Percentiles rank a stretch among this genome's conserved stretches.
Conservation (phyloP, 2,329 filamentous ascomycete genomes). For the Pseudocercospora fijiensis region DNA sequence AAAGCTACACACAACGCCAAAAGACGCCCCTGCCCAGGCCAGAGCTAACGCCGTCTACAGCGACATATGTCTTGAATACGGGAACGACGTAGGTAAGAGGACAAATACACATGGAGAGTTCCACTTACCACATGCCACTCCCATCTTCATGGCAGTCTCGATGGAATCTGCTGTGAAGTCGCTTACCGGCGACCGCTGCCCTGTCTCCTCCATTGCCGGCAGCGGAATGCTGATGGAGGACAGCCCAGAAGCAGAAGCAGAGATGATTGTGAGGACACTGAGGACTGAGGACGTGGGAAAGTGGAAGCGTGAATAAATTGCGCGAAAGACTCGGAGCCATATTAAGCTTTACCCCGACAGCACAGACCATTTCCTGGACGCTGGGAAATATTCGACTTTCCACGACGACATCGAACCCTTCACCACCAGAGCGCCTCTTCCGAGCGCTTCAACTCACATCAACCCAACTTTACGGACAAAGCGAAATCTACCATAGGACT, state of each 20-base stretch:
- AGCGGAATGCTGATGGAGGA: neutral
- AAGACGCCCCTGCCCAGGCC: too few species aligned
- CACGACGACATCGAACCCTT: neutral
- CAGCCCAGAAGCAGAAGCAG: slow-evolving; percentile 2
- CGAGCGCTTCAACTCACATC: slow-evolving; percentile 15
- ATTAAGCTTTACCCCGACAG: neutral
- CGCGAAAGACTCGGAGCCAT: neutral
- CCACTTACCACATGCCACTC: slow-evolving; percentile 37
- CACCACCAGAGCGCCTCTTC: neutral
- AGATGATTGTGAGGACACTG: neutral
- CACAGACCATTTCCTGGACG: neutral
- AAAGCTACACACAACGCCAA: neutral
- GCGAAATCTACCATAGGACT: slow-evolving; percentile 1
- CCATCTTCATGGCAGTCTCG: slow-evolving; percentile 37
- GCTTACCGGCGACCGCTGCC: slow-evolving; percentile 12
- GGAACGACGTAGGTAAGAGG: too few species aligned
- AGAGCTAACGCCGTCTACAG: neutral
- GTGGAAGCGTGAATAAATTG: neutral
- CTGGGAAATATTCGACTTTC: neutral
- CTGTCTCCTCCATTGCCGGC: slow-evolving; percentile 14
- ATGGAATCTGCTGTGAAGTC: slow-evolving; percentile 31
- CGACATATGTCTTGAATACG: neutral
- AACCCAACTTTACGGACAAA: slow-evolving; percentile 8
- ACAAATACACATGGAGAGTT: neutral
- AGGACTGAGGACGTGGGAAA: neutral